A percentile compares a stretch with the other conserved stretches of the same genome.
Evolutionary conservation across 208 protist genomes (phyloP).

Genomic region (Leishmania braziliensis): DNA sequence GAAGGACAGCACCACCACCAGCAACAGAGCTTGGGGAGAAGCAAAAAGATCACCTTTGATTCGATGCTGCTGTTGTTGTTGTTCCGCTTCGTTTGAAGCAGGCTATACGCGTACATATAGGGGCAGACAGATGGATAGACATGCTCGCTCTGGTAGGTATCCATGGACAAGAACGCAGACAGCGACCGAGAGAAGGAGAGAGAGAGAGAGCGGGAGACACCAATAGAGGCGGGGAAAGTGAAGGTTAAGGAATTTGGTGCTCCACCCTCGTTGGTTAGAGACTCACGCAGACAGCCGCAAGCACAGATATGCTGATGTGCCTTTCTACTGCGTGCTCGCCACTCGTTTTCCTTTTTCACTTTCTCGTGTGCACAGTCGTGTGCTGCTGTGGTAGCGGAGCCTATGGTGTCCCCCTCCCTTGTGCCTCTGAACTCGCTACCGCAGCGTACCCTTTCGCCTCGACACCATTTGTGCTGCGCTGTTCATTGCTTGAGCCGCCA

Average conservation of each 20-base stretch:
- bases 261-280: background rate
- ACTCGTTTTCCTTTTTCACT: background rate
- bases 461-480: conserved; percentile 24
- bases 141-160: background rate
- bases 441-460: background rate
- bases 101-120: too few species aligned
- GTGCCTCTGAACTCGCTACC: background rate
- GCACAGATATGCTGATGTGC: background rate
- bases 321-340: background rate
- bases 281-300: background rate
- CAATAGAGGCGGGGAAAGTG: background rate
- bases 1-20: background rate
- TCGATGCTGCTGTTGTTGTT: background rate
- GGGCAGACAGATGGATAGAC: background rate
- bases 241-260: background rate
- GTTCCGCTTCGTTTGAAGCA: too few species aligned
- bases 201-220: background rate
- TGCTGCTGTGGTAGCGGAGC: background rate
- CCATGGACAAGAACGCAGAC: background rate
- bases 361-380: background rate
- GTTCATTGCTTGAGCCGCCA: conserved; percentile 16
- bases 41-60: background rate
- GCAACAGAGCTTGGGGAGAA: background rate
- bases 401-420: background rate
- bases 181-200: background rate